Evolutionary conservation across 306 rosid species (phyloP).

Genomic region (Myrica gale): DNA sequence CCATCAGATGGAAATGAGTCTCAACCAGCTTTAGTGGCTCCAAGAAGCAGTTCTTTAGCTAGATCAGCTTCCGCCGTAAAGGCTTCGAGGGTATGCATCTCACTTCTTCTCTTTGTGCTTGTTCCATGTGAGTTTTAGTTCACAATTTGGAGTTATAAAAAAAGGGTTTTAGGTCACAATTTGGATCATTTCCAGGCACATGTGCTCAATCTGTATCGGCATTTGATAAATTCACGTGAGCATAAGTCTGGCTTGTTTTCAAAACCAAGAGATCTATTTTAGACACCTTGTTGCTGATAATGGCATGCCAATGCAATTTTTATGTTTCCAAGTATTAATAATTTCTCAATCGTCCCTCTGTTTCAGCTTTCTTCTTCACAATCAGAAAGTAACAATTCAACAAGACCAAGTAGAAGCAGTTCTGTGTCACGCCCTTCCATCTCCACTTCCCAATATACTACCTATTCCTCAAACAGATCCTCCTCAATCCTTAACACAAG

Average conservation of each 20-base stretch:
- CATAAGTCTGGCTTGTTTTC: background rate
- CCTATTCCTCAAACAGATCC: conserved; percentile 71
- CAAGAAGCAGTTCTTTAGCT: conserved; percentile 51
- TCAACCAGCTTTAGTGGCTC: conserved; percentile 46
- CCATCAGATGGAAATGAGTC: conserved; percentile 61
- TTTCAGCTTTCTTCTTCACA: conserved; percentile 92
- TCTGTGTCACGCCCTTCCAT: conserved; percentile 78
- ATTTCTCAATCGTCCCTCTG: conserved; percentile 23
- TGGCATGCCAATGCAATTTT: background rate
- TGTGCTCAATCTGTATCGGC: background rate
- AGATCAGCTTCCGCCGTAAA: conserved; percentile 69
- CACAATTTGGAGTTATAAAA: background rate
- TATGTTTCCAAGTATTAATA: background rate
- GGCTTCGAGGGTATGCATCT: conserved; percentile 72
- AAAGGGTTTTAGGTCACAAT: background rate
- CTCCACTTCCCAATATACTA: conserved; percentile 62
- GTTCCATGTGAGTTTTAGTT: conserved; percentile 10
- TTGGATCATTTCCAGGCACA: background rate
- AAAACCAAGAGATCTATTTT: background rate
- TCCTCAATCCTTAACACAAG: conserved; percentile 84
- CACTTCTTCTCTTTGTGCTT: conserved; percentile 23
- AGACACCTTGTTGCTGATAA: background rate
- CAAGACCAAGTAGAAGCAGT: conserved; percentile 93
- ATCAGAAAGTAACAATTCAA: conserved; percentile 61
- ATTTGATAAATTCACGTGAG: background rate